Conservation (phyloP, 2,329 filamentous ascomycete species). For the Penicillium italicum region DNA sequence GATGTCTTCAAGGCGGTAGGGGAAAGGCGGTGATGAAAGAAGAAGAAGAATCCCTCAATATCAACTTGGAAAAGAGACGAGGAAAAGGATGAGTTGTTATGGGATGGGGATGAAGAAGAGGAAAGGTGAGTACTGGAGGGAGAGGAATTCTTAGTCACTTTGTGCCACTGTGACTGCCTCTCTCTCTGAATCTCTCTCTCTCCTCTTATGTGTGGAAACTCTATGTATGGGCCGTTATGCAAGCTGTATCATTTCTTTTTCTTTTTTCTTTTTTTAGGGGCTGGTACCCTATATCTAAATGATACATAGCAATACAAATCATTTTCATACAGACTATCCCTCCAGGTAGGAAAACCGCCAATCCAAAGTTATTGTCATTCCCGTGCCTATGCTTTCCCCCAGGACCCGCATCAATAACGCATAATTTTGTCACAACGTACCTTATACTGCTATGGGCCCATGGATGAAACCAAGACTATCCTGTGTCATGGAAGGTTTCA, state of each 20-base stretch:
- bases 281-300: neutral
- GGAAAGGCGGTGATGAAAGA: constrained; percentile 23
- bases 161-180: constrained; percentile 10
- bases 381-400: neutral
- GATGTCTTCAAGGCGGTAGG: constrained; percentile 24
- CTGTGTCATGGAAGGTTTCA: neutral
- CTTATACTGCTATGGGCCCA: no score
- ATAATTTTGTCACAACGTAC: no score
- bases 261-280: neutral
- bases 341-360: neutral
- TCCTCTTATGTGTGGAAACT: constrained; percentile 2
- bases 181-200: constrained; percentile 1
- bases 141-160: constrained; percentile 10
- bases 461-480: neutral
- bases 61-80: constrained; percentile 1
- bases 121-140: neutral
- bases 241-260: neutral
- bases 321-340: neutral
- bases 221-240: neutral
- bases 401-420: no score
- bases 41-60: neutral
- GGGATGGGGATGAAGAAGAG: constrained; percentile 9
- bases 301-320: neutral
- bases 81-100: constrained; percentile 12
- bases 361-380: neutral